phyloP scores from a whole-genome alignment of 768 basidiomycete species.

The Cyclocybe cylindracea region DNA sequence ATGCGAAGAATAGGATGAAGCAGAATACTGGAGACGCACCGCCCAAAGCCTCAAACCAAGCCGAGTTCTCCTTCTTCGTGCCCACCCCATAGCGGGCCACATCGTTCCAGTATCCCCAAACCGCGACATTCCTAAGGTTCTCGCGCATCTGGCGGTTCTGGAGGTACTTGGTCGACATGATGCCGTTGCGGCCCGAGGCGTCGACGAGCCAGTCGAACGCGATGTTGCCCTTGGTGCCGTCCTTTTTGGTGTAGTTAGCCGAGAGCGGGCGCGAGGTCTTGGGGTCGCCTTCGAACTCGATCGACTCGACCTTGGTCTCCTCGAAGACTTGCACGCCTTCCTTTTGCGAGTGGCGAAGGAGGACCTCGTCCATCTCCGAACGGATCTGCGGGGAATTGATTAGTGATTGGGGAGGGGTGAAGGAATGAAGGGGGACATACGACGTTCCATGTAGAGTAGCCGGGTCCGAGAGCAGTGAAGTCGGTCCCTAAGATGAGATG shows the following conservation, averaged over 20 bases:
- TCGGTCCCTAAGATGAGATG: constrained; percentile 47
- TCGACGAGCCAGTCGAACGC: constrained; percentile 64
- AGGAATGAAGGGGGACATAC: constrained; percentile 30
- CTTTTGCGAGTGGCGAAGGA: constrained; percentile 53
- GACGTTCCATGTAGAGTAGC: constrained; percentile 63
- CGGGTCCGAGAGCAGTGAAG: constrained; percentile 50
- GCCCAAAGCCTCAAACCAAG: constrained; percentile 56
- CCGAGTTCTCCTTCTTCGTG: constrained; percentile 42
- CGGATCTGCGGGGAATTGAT: constrained; percentile 39
- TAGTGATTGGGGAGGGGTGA: not conserved
- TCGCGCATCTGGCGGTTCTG: constrained; percentile 55
- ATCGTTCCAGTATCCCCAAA: constrained; percentile 70
- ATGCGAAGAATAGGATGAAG: not conserved
- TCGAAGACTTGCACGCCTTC: constrained; percentile 53
- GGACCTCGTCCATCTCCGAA: constrained; percentile 58
- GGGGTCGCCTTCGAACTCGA: constrained; percentile 42
- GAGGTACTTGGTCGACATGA: constrained; percentile 61
- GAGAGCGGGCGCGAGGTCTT: constrained; percentile 33
- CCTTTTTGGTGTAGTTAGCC: constrained; percentile 37
- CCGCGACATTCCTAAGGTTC: constrained; percentile 57
- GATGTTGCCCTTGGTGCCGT: constrained; percentile 39
- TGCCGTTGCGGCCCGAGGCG: constrained; percentile 58
- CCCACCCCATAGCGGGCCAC: constrained; percentile 43
- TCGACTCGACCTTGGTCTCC: constrained; percentile 40
- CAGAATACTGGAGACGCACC: constrained; percentile 32